Percentiles rank a stretch among this genome's conserved stretches.
phyloP scores from a whole-genome alignment of 164 flowering plant species.

The Cinnamomum micranthum region DNA sequence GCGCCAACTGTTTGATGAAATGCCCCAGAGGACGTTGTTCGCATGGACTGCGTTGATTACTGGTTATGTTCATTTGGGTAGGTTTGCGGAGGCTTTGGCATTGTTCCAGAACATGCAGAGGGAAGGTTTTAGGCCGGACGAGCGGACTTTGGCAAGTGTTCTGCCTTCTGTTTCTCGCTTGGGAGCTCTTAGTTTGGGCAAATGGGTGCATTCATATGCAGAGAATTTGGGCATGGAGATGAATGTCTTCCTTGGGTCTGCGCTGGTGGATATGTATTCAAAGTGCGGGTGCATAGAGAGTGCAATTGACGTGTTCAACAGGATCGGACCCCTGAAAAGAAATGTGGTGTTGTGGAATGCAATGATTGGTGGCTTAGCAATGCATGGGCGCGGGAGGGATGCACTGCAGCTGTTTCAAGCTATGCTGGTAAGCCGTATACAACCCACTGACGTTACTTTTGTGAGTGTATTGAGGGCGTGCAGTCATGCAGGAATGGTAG shows the following conservation, averaged over 20 bases:
- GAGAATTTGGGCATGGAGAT: conserved; percentile 3
- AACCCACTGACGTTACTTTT: conserved; percentile 7
- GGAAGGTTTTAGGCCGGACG: conserved; percentile 8
- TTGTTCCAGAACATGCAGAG: conserved; percentile 4
- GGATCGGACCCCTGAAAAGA: neutral
- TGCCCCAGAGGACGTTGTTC: conserved; percentile 5
- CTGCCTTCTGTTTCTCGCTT: conserved; percentile 12
- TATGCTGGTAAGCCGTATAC: conserved; percentile 2
- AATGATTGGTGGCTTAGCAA: conserved; percentile 5
- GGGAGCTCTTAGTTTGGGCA: conserved; percentile 7
- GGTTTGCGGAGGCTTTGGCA: conserved; percentile 7
- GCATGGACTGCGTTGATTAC: conserved; percentile 15
- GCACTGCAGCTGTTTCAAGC: conserved; percentile 6
- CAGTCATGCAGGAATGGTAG: conserved; percentile 11
- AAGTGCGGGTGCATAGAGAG: conserved; percentile 10
- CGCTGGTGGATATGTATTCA: conserved; percentile 15
- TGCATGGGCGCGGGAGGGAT: conserved; percentile 10
- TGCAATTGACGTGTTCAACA: conserved; percentile 8
- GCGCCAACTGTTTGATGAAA: conserved; percentile 2
- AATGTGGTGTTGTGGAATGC: conserved; percentile 10
- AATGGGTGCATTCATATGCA: conserved; percentile 7
- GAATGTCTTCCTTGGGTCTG: conserved; percentile 10
- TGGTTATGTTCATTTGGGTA: conserved; percentile 10
- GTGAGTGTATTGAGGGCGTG: conserved; percentile 7
- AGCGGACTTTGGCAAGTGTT: conserved; percentile 9